A percentile compares a stretch with the other conserved stretches of the same genome.
Evolutionary conservation across 345 rosid species (phyloP).

Genomic region (Geranium brycei): DNA sequence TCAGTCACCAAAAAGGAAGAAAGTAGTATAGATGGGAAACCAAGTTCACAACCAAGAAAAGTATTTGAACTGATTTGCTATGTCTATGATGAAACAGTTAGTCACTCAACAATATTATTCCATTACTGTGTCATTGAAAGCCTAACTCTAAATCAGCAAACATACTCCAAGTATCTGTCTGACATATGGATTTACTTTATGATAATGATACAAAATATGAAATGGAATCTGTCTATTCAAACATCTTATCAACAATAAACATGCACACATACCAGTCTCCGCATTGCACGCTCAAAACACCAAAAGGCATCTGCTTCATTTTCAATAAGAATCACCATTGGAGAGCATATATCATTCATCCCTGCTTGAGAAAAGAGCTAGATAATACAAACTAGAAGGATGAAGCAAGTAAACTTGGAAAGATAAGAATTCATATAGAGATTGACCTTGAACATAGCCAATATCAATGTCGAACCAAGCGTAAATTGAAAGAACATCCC

Average conservation of each 20-base stretch:
- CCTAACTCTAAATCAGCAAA: too few species aligned
- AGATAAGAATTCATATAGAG: slow-evolving; percentile 2
- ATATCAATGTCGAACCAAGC: slow-evolving; percentile 83
- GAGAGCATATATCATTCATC: slow-evolving; percentile 94
- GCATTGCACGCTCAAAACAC: slow-evolving; percentile 93
- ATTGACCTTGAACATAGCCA: slow-evolving; percentile 76
- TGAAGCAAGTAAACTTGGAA: neutral
- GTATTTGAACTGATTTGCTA: too few species aligned
- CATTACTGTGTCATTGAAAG: too few species aligned
- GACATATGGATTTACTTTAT: neutral
- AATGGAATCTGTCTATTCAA: neutral
- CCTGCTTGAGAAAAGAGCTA: slow-evolving; percentile 32
- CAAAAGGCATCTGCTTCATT: slow-evolving; percentile 93
- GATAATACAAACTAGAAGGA: neutral
- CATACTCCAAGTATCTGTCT: too few species aligned
- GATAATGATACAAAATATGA: neutral
- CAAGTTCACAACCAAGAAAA: too few species aligned
- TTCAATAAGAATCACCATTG: slow-evolving; percentile 78
- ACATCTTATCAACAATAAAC: neutral
- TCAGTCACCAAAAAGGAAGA: too few species aligned
- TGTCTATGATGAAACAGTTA: too few species aligned
- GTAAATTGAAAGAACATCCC: slow-evolving; percentile 79
- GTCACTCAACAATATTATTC: too few species aligned
- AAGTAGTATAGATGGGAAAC: too few species aligned
- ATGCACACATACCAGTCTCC: slow-evolving; percentile 46